These are phyloP conservation scores for Flaveria linearis DNA, from an alignment of 129 eudicot species.

Conservation along the genomic window DNA sequence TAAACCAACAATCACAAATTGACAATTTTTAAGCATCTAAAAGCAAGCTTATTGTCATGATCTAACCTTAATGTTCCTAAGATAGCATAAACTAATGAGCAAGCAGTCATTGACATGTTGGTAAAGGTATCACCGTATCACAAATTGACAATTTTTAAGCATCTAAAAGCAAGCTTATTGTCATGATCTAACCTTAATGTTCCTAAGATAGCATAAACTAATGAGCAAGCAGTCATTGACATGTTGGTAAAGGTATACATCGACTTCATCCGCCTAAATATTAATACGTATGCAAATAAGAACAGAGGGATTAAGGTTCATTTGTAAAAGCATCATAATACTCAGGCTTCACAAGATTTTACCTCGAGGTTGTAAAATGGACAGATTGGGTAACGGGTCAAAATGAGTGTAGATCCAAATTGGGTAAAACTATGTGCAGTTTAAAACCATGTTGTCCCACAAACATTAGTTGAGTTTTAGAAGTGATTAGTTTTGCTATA, in stretches of 20 bases:
- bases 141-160: too few species aligned
- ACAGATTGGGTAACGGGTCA: neutral
- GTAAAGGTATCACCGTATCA: too few species aligned
- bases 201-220: neutral
- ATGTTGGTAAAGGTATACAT: neutral
- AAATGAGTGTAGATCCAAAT: neutral
- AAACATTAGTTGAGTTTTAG: neutral
- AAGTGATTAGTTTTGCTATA: neutral
- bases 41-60: neutral
- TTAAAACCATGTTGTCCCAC: neutral
- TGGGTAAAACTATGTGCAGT: neutral
- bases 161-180: neutral
- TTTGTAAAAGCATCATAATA: neutral
- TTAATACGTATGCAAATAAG: neutral
- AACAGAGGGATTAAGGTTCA: slow-evolving; percentile 4
- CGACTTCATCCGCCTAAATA: neutral
- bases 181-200: neutral
- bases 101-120: neutral
- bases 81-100: neutral
- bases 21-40: too few species aligned
- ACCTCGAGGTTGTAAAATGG: neutral
- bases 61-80: neutral
- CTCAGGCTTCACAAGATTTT: neutral
- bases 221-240: neutral
- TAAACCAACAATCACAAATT: neutral